Evolutionary conservation across 805 yeast species (phyloP).

Genomic region (Wickerhamiella parazyma): DNA sequence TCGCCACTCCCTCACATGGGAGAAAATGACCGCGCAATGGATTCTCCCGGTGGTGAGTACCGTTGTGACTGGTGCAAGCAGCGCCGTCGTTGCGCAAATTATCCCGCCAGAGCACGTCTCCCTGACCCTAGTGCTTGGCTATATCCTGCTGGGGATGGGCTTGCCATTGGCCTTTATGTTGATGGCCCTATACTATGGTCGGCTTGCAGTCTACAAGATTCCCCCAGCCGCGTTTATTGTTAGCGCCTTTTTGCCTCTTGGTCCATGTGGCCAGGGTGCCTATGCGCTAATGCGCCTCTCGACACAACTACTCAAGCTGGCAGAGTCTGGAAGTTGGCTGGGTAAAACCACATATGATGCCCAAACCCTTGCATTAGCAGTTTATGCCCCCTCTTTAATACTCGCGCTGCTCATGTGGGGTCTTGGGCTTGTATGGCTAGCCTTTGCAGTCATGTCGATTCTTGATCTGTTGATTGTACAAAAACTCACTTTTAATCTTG

Average conservation of each 20-base stretch:
- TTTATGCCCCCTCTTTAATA: slow-evolving; percentile 20
- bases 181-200: slow-evolving; percentile 45
- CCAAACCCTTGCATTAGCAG: neutral
- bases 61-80: slow-evolving; percentile 64
- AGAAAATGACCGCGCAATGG: slow-evolving; percentile 41
- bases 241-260: slow-evolving; percentile 58
- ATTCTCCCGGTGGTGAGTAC: slow-evolving; percentile 68
- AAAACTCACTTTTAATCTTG: slow-evolving; percentile 33
- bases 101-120: slow-evolving; percentile 36
- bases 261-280: slow-evolving; percentile 77
- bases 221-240: slow-evolving; percentile 41
- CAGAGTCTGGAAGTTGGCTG: slow-evolving; percentile 13
- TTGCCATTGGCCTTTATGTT: slow-evolving; percentile 43
- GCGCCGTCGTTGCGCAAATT: slow-evolving; percentile 37
- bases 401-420: slow-evolving; percentile 41
- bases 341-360: too few relatives aligned
- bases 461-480: slow-evolving; percentile 19
- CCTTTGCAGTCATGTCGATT: slow-evolving; percentile 27
- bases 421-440: slow-evolving; percentile 33
- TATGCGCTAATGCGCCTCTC: slow-evolving; percentile 51
- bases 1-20: slow-evolving; percentile 25
- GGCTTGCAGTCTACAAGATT: slow-evolving; percentile 48
- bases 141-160: slow-evolving; percentile 59
- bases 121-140: slow-evolving; percentile 40
- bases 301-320: slow-evolving; percentile 20